These are phyloP conservation scores for Boletellus sp. DNA, from an alignment of 1,284 basidiomycete genomes.

Conservation along the genomic window DNA sequence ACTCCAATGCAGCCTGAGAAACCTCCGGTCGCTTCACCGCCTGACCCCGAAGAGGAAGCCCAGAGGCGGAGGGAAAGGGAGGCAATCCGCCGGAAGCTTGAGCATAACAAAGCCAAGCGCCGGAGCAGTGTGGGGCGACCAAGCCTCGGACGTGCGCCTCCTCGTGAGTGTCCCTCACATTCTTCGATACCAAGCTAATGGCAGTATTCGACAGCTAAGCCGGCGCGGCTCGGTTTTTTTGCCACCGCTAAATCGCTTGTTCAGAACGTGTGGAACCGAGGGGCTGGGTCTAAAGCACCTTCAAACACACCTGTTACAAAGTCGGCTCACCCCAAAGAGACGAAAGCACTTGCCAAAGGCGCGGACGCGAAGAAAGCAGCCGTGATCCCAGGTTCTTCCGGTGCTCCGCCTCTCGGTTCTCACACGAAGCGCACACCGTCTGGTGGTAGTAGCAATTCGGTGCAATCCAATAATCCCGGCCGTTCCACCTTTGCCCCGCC, in stretches of 20 bases:
- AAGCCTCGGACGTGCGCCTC: constrained; percentile 38
- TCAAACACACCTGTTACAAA: constrained; percentile 15
- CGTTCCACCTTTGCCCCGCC: constrained; percentile 17
- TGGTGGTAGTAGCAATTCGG: constrained; percentile 9
- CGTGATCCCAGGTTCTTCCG: constrained; percentile 19
- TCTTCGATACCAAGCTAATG: constrained; percentile 6
- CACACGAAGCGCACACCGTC: constrained; percentile 20
- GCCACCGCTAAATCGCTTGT: constrained; percentile 57
- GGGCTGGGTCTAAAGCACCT: constrained; percentile 26
- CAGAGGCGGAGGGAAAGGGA: constrained; percentile 50
- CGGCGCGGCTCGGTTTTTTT: constrained; percentile 53
- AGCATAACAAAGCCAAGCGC: constrained; percentile 58
- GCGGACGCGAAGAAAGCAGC: constrained; percentile 20
- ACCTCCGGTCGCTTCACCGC: background rate
- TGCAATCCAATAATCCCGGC: constrained; percentile 1
- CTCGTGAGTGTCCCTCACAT: constrained; percentile 33
- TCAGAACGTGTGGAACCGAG: constrained; percentile 53
- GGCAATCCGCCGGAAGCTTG: constrained; percentile 57
- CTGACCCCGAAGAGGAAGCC: constrained; percentile 34
- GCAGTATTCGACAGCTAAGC: constrained; percentile 31
- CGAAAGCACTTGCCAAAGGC: constrained; percentile 11
- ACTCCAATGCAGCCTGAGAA: constrained; percentile 6
- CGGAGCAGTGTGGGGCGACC: constrained; percentile 58
- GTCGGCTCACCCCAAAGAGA: constrained; percentile 9
- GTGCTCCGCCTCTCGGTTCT: constrained; percentile 12